Conservation (phyloP, 2,329 filamentous ascomycete genomes). For the Annulohypoxylon truncatum region DNA sequence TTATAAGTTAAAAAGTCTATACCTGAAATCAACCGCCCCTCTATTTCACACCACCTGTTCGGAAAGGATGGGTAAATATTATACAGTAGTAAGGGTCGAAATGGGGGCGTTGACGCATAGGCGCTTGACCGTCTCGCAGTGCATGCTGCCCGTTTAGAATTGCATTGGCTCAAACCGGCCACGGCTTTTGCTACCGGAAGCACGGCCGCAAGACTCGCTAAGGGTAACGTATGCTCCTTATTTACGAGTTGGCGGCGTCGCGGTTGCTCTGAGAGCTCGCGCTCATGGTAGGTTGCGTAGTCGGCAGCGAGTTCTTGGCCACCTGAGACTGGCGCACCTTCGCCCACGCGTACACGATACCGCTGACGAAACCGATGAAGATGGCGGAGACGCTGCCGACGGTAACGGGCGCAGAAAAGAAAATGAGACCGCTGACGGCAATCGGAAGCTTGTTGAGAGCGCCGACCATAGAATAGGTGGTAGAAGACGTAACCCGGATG, state of each 20-base stretch:
- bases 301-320: conserved; percentile 74
- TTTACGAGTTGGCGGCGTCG: conserved; percentile 80
- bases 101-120: conserved; percentile 11
- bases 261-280: conserved; percentile 91
- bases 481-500: conserved; percentile 95
- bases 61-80: conserved; percentile 43
- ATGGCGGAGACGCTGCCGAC: conserved; percentile 94
- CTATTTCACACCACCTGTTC: conserved; percentile 31
- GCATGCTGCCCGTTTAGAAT: conserved; percentile 31
- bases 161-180: conserved; percentile 26
- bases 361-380: conserved; percentile 88
- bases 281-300: conserved; percentile 78
- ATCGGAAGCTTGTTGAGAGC: conserved; percentile 98
- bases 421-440: conserved; percentile 89
- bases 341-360: conserved; percentile 88
- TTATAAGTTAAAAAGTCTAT: conserved; percentile 48
- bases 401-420: conserved; percentile 95
- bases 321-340: conserved; percentile 83
- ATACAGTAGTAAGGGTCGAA: conserved; percentile 46
- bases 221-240: neutral
- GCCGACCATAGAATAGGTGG: conserved; percentile 98
- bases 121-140: conserved; percentile 35
- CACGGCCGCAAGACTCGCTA: conserved; percentile 14
- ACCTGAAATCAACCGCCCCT: conserved; percentile 44
- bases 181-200: conserved; percentile 22